These are phyloP conservation scores for Conticribra guillardii DNA, from an alignment of 108 stramenopile genomes.

Conservation along the genomic window DNA sequence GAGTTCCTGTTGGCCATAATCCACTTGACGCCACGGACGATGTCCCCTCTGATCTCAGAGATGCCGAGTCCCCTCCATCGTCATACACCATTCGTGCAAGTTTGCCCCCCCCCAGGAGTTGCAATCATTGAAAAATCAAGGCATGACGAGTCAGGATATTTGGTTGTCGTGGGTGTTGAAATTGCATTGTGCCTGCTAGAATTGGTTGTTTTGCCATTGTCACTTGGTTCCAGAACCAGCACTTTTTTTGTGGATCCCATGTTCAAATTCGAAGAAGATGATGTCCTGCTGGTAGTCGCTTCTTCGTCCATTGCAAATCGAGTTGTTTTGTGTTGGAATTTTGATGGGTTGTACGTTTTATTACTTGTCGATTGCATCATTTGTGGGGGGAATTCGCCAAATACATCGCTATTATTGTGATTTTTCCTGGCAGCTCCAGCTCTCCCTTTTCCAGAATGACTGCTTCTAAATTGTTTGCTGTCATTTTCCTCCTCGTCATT, in stretches of 20 bases:
- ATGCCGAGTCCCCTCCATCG: background rate
- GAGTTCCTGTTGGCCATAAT: conserved; percentile 30
- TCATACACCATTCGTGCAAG: conserved; percentile 8
- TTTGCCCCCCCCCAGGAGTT: conserved; percentile 32
- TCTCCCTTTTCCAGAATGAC: too few relatives aligned
- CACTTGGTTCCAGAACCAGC: conserved; percentile 23
- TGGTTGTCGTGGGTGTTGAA: conserved; percentile 3
- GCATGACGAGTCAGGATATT: conserved; percentile 5
- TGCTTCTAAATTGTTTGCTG: too few relatives aligned
- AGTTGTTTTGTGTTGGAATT: conserved; percentile 19
- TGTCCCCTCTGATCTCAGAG: background rate
- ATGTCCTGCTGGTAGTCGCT: background rate
- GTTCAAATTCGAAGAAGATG: conserved; percentile 1
- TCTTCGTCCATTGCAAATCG: conserved; percentile 35
- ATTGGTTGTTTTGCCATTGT: background rate
- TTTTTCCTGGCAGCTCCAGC: background rate
- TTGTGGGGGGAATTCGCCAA: conserved; percentile 39
- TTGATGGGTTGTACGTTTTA: conserved; percentile 9
- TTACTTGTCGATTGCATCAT: conserved; percentile 17
- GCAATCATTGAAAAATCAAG: conserved; percentile 54
- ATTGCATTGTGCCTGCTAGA: background rate
- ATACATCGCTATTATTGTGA: conserved; percentile 3
- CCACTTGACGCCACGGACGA: conserved; percentile 9
- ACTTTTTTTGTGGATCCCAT: conserved; percentile 15
- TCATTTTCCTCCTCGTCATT: too few relatives aligned